Conservation (phyloP, 2,329 filamentous ascomycete species). For the Epichloe amarillans region DNA sequence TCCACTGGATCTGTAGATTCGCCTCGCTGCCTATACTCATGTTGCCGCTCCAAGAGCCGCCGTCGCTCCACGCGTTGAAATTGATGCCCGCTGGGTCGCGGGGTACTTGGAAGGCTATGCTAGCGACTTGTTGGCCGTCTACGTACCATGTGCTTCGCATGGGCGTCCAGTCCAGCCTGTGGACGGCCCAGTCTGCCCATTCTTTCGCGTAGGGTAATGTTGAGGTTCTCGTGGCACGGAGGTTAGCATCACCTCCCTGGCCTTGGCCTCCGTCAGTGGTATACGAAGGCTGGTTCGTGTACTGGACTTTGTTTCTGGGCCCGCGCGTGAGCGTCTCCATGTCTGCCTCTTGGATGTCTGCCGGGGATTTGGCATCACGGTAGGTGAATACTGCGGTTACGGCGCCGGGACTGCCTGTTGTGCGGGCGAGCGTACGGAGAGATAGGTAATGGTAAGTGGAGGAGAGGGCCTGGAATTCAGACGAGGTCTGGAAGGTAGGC, state of each 20-base stretch:
- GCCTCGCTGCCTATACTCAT: slow-evolving; percentile 39
- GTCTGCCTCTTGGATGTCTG: slow-evolving; percentile 23
- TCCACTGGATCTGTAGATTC: slow-evolving; percentile 47
- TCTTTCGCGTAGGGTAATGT: slow-evolving; percentile 28
- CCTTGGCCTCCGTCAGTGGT: slow-evolving; percentile 10
- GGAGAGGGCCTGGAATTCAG: slow-evolving; percentile 30
- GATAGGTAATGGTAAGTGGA: slow-evolving; percentile 18
- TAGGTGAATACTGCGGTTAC: slow-evolving; percentile 42
- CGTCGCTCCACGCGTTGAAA: slow-evolving; percentile 49
- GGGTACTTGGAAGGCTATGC: slow-evolving; percentile 42
- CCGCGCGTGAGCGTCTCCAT: slow-evolving; percentile 38
- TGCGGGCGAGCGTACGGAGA: slow-evolving; percentile 37
- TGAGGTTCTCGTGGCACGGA: slow-evolving; percentile 33
- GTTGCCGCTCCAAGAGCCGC: slow-evolving; percentile 44
- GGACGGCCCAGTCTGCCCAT: slow-evolving; percentile 44
- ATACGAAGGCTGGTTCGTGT: slow-evolving; percentile 47
- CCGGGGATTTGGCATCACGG: slow-evolving; percentile 21
- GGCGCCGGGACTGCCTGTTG: slow-evolving; percentile 32
- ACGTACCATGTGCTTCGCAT: slow-evolving; percentile 42
- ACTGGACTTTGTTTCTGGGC: slow-evolving; percentile 31
- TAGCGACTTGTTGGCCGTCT: slow-evolving; percentile 34
- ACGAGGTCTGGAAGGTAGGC: slow-evolving; percentile 29
- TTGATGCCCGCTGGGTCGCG: slow-evolving; percentile 37
- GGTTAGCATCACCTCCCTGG: slow-evolving; percentile 29
- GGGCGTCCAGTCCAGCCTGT: slow-evolving; percentile 25